Evolutionary conservation across 108 stramenopile genomes (phyloP).

Genomic region (Pseudonitzschia pungens): DNA sequence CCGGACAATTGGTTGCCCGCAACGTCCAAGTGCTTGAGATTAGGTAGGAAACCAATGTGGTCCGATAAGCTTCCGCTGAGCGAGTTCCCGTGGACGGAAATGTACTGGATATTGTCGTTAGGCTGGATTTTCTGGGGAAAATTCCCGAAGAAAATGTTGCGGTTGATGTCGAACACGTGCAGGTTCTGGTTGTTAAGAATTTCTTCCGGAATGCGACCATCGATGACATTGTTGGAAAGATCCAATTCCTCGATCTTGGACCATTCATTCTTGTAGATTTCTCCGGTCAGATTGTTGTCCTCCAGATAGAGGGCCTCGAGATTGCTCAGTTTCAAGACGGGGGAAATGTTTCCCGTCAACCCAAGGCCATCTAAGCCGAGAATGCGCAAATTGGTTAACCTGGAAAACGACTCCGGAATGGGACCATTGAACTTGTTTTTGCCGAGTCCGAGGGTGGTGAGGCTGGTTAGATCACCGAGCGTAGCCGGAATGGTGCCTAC

Average conservation of each 20-base stretch:
- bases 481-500: conserved; percentile 24
- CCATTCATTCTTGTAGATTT: conserved; percentile 16
- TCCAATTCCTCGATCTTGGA: conserved; percentile 16
- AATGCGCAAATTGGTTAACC: conserved; percentile 14
- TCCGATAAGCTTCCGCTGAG: conserved; percentile 21
- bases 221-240: conserved; percentile 15
- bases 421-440: conserved; percentile 27
- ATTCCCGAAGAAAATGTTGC: conserved; percentile 25
- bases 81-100: conserved; percentile 21
- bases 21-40: conserved; percentile 37
- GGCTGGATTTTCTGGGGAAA: conserved; percentile 22
- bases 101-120: conserved; percentile 20
- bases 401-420: conserved; percentile 29
- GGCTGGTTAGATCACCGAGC: conserved; percentile 19
- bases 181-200: conserved; percentile 19
- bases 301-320: conserved; percentile 35
- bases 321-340: conserved; percentile 13
- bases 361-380: conserved; percentile 24
- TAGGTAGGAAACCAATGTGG: conserved; percentile 18
- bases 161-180: conserved; percentile 23
- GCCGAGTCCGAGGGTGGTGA: conserved; percentile 29
- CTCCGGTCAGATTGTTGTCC: conserved; percentile 21
- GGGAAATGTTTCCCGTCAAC: conserved; percentile 18
- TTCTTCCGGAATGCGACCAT: neutral
- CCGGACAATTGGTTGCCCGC: conserved; percentile 31